Percentiles rank a stretch among this genome's conserved stretches.
These are phyloP conservation scores for Cladobotryum mycophilum DNA, from an alignment of 2,329 filamentous ascomycete species.

Conservation along the genomic window DNA sequence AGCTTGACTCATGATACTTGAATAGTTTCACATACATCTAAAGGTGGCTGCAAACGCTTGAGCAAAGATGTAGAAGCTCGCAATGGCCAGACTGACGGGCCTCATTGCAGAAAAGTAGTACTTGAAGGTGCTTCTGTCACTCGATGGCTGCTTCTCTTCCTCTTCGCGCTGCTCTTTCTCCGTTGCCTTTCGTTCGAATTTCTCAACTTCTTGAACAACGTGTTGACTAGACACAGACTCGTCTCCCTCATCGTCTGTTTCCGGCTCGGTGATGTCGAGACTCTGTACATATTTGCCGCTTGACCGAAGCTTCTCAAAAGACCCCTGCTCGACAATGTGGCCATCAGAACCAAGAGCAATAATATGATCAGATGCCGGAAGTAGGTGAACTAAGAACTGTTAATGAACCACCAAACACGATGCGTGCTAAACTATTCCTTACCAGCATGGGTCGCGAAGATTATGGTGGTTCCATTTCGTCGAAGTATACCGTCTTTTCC, in stretches of 20 bases:
- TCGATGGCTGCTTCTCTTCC: slow-evolving; percentile 9
- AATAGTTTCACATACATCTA: slow-evolving; percentile 17
- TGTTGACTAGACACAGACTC: not conserved
- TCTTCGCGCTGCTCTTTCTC: not conserved
- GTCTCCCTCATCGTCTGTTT: slow-evolving; percentile 10
- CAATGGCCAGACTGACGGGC: slow-evolving; percentile 16
- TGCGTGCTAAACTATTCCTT: not conserved
- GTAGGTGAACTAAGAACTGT: slow-evolving; percentile 18
- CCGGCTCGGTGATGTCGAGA: slow-evolving; percentile 26
- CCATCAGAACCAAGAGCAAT: slow-evolving; percentile 36
- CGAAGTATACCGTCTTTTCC: slow-evolving; percentile 29
- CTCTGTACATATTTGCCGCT: slow-evolving; percentile 32
- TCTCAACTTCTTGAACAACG: not conserved
- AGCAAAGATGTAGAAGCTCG: slow-evolving; percentile 11
- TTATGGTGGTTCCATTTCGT: slow-evolving; percentile 21
- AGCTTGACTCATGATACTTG: no score
- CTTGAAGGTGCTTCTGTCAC: slow-evolving; percentile 22
- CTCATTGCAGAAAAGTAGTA: slow-evolving; percentile 23
- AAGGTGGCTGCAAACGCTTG: slow-evolving; percentile 19
- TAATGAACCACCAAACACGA: no score
- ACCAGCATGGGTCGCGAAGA: slow-evolving; percentile 31
- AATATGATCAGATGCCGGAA: slow-evolving; percentile 38
- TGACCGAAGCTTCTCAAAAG: slow-evolving; percentile 30
- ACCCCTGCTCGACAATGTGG: slow-evolving; percentile 34
- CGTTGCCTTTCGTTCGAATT: not conserved